Evolutionary conservation across 495 filamentous ascomycete species (phyloP), one percentile per base, ranked within the genome.

Genomic region (Parmelia sp.): DNA sequence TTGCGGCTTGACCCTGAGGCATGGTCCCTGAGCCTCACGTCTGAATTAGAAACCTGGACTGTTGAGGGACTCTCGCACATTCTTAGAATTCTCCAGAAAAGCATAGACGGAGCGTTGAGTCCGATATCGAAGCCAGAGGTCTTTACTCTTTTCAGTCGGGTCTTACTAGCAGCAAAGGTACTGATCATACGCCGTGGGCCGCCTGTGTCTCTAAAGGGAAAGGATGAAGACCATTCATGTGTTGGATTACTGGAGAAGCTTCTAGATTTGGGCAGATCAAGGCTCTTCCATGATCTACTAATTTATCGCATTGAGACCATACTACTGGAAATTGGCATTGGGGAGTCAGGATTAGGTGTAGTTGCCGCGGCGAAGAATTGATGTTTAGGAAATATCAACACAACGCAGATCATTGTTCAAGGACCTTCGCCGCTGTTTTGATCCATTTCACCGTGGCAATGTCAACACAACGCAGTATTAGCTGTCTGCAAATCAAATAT

Each of bases 111-210:
- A 4, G 78, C 86, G 29, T 69, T 92, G 27, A 89, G 90, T 36
- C 91, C 87, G 89, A 83, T 82, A 4, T 84, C 86, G 6, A 88
- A 88, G 67, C 82, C 88, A 19, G 84, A 89, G 65, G 81, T 86
- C 3, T 94, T 90, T 71, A 80, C 83, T 0, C 74, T 91, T 44
- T 87, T 84, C 31, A 79, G 87, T 56, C 77, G 86, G 17, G 67
- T 92, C 42, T 58, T 70, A 15, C 49, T 47, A 40, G 57, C 61
- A 51, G 61, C 61, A 23, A 56, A 59, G 25, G 66, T 64, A 33
- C 15, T 66, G 60, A 75, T 67, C 17, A 66, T 31, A 33, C 57
- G 42, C 15, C 29, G 27, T 15, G 49, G 27, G 31, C 51, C 31
- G 3, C 36, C 33, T 17, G 10, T 27, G 17, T 21, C 21, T 31